phyloP scores from a whole-genome alignment of 2,329 filamentous ascomycete species.

The Apiospora kogelbergensis region DNA sequence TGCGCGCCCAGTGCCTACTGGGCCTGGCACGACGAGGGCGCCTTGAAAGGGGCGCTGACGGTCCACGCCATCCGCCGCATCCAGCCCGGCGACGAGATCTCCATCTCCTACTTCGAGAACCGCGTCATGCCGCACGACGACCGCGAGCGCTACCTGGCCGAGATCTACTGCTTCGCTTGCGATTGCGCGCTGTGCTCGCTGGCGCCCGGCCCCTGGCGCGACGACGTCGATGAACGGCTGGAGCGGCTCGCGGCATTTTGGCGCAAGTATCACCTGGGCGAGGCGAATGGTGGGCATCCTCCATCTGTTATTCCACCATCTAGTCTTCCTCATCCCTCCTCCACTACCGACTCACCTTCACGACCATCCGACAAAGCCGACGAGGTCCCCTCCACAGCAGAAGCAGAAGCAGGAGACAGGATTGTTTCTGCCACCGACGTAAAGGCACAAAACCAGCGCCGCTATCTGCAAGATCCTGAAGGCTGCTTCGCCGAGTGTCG shows the following conservation, averaged over 20 bases:
- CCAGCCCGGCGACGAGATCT: background rate
- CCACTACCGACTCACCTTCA: background rate
- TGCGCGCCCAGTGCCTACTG: conserved; percentile 8
- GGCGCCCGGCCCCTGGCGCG: background rate
- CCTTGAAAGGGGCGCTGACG: background rate
- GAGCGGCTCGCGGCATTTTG: background rate
- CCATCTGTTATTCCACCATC: too few relatives aligned
- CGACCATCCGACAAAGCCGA: background rate
- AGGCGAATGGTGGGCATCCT: background rate
- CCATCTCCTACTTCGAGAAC: conserved; percentile 10
- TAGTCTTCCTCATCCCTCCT: background rate
- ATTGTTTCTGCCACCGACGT: background rate
- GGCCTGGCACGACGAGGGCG: background rate
- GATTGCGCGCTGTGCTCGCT: conserved; percentile 3
- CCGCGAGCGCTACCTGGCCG: conserved; percentile 6
- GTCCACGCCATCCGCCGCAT: conserved; percentile 7
- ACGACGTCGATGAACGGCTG: background rate
- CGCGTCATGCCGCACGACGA: conserved; percentile 10
- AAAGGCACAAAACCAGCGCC: background rate
- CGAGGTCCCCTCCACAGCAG: background rate
- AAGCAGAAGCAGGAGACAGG: background rate
- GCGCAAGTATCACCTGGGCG: conserved; percentile 4
- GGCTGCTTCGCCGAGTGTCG: conserved; percentile 7
- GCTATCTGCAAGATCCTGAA: background rate
- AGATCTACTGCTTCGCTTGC: conserved; percentile 10